Conservation (phyloP, 805 yeast genomes). For the Wickerhamomyces ciferrii region DNA sequence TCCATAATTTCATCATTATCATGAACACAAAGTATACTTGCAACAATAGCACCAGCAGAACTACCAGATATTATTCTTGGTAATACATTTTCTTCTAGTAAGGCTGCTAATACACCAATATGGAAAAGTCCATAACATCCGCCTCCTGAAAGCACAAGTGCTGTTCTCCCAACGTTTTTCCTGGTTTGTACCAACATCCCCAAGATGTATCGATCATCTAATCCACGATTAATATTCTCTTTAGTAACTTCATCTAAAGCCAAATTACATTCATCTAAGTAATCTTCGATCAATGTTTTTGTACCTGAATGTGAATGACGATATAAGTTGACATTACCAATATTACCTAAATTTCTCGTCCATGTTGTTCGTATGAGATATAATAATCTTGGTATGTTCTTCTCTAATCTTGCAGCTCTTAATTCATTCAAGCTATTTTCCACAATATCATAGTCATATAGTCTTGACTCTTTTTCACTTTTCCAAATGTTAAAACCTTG, state of each 20-base stretch:
- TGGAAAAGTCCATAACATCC: slow-evolving; percentile 91
- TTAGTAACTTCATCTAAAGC: slow-evolving; percentile 26
- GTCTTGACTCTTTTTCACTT: slow-evolving; percentile 45
- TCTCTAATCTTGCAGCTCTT: slow-evolving; percentile 47
- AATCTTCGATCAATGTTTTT: slow-evolving; percentile 76
- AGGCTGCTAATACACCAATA: slow-evolving; percentile 82
- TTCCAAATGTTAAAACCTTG: slow-evolving; percentile 75
- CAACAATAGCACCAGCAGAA: slow-evolving; percentile 94
- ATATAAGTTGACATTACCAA: slow-evolving; percentile 77
- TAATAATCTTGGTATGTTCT: slow-evolving; percentile 57
- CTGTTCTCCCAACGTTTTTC: slow-evolving; percentile 90
- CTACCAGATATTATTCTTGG: slow-evolving; percentile 92
- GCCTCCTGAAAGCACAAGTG: slow-evolving; percentile 93
- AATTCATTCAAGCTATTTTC: slow-evolving; percentile 47
- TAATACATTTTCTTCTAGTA: slow-evolving; percentile 65
- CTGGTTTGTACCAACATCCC: slow-evolving; percentile 84
- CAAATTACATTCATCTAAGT: slow-evolving; percentile 69
- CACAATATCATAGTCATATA: slow-evolving; percentile 71
- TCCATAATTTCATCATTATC: slow-evolving; percentile 63
- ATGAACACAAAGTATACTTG: slow-evolving; percentile 80
- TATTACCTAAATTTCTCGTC: slow-evolving; percentile 80
- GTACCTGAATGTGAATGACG: slow-evolving; percentile 83
- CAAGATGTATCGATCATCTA: slow-evolving; percentile 67
- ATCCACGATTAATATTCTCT: slow-evolving; percentile 15
- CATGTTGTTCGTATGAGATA: slow-evolving; percentile 81